Evolutionary conservation across 2,329 filamentous ascomycete genomes (phyloP).

Genomic region (Cytospora leucostoma): DNA sequence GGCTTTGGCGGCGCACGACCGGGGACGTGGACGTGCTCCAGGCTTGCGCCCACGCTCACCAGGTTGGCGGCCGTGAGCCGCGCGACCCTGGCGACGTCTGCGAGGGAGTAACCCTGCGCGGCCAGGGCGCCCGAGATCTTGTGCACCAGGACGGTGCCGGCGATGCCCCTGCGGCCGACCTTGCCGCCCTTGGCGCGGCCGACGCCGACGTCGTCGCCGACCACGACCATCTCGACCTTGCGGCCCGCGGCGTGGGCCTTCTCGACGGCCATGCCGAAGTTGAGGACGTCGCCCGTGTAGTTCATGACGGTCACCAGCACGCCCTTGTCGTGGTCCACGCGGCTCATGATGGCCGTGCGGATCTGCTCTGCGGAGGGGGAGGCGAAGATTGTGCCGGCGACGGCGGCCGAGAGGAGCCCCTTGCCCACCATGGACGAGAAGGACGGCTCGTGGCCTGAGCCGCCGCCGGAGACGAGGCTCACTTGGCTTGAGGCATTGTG

Average conservation of each 20-base stretch:
- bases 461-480: conserved; percentile 83
- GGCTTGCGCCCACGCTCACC: conserved; percentile 80
- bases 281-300: conserved; percentile 86
- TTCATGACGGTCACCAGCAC: conserved; percentile 95
- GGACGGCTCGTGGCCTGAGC: conserved; percentile 86
- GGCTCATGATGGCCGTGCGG: conserved; percentile 69
- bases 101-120: conserved; percentile 65
- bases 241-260: conserved; percentile 82
- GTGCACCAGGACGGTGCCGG: conserved; percentile 86
- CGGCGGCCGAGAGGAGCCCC: conserved; percentile 77
- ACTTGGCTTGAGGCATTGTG: conserved; percentile 58
- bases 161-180: conserved; percentile 86
- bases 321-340: conserved; percentile 65
- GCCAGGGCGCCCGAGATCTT: conserved; percentile 88
- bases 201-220: conserved; percentile 90
- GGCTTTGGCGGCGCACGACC: conserved; percentile 61
- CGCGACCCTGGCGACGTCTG: conserved; percentile 73
- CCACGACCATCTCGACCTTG: conserved; percentile 83
- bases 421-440: conserved; percentile 84
- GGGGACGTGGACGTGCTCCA: conserved; percentile 92
- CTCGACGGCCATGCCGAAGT: conserved; percentile 92
- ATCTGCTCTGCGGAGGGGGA: conserved; percentile 79
- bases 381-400: conserved; percentile 83
- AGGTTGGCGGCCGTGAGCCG: conserved; percentile 72
- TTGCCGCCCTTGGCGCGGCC: conserved; percentile 82